Base-by-base conservation (phyloP, 148 eudicot species). In the Rhododendron williamsianum region DNA sequence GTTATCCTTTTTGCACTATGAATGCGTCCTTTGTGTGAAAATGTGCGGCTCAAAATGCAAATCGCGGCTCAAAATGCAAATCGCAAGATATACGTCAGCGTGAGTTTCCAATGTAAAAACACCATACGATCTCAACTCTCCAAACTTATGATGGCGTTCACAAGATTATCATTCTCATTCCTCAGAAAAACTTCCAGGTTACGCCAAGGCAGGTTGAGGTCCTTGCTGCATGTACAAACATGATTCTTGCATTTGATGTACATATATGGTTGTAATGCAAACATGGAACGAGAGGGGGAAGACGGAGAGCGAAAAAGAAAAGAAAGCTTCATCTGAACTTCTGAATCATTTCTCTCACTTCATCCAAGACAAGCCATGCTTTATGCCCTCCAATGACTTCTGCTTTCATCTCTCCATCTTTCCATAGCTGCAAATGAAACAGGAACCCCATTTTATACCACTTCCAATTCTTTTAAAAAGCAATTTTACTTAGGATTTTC, bases 321-420 rank as follows among this genome's bases (percentile, higher is more conserved):
- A 38, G 35, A 25, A 48, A 18, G 76, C n/a, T 58, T 87, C 58
- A 95, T 74, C 90, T 78, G 85, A 85, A 91, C 41, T 93, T 91
- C 78, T 93, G 88, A 81, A 96, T 93, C 98, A 96, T 96, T 84
- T 92, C 93, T 86, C 94, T 88, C 46, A 96, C 98, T 94, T 96
- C 99, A 52, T 93, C 98, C 81, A 96, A 63, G 38, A 96, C 99
- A 38, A 96, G 92, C 98, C 98, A 96, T 81, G 96, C 97, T 87
- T 96, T 95, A 77, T 96, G 97, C 48, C 99, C 99, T 60, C 99
- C 99, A 19, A 96, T 96, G 79, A 96, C 99, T 88, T 95, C 98
- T 81, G 87, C 99, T 91, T 93, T 96, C 93, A 95, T 95, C 89
- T 96, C 99, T 85, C 97, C 99, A 86, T 96, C 97, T 88, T 91